Base-by-base conservation (phyloP, 1,139 yeast genomes). In the Nadsonia starkeyi-henricii region DNA sequence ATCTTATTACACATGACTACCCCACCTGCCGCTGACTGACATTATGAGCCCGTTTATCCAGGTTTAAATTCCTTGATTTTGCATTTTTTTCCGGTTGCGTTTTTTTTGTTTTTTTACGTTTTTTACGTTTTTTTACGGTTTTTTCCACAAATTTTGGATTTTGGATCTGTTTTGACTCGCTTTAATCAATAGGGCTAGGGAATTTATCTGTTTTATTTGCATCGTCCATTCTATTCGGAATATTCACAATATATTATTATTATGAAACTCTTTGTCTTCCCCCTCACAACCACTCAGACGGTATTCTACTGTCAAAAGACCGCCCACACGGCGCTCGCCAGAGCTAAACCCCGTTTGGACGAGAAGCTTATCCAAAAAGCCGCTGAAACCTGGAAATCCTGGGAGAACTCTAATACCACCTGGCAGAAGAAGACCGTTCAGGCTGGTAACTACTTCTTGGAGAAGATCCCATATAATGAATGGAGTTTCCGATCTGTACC, bases 381-480 rank as follows among this genome's bases (percentile, higher is more conserved):
- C 17, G 65, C 73, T 26, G 67, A 67, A 48, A 59, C 70, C 2
- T 80, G 86, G 73, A 55, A 57, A 20, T 62, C 61, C 21, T 61
- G 76, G 61, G 66, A 63, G 46, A 55, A 57, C 13, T 70, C 77
- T 4, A 69, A 70, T 9, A 69, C 66, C 44, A 59, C 63, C 20
- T 64, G 69, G 57, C 73, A 74, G 56, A 63, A 66, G 54, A 63
- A 60, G 45, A 66, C 75, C 41, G 77, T 74, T 4, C 47, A 58
- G 5, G 64, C 62, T 58, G 67, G 72, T 12, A 67, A 69, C 41
- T 57, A 56, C 46, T 64, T 72, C 42, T 52, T 76, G 54, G 72
- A 71, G 50, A 62, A 65, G 33, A 67, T 74, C 19, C 72, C 77
- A 13, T 77, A 78, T 71, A 70, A 71, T 45, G 82, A 77, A 55